Base-by-base conservation (phyloP, 192 early-diverging fungal species). In the Coemansia sp. region DNA sequence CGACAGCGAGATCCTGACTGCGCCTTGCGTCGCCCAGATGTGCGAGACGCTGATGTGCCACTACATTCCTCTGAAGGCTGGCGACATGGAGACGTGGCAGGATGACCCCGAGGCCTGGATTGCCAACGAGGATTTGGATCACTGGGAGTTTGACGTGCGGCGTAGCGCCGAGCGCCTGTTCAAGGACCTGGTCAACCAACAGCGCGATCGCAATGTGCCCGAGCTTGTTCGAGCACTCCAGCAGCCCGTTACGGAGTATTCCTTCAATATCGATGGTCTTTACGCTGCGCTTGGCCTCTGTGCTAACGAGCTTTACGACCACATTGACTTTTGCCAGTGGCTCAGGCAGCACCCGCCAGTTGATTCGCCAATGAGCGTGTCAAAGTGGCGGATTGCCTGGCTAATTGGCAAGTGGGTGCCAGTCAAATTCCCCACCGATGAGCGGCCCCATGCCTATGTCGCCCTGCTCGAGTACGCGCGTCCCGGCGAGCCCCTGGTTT, bases 91-190 rank as follows among this genome's bases (percentile, higher is more conserved):
- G 31, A 70, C 73, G 60, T 97, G 95, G 95, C 87, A 91, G 43
- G 87, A 90, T 6, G 88, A 89, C 65, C 92, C 95, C 5, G 95
- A 97, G 76, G 86, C 81, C 2, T 97, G 90, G 88, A 72, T 91
- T 14, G 80, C 84, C 28, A 89, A 90, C 21, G 88, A 92, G 26
- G 92, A 93, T 48, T 83, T 89, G 26, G 93, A 95, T 72, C 88
- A 91, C 59, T 95, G 92, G 90, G 88, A 87, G 68, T 94, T 89
- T 75, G 88, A 89, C 60, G 70, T 64, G 39, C 79, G 93, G 83
- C 83, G 88, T 9, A 93, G 93, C 66, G 88, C 93, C 3, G 92
- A 95, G 77, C 92, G 89, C 43, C 81, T 91, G 2, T 88, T 95
- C 58, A 89, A 90, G 71, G 89, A 91, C 65, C 60, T 97, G 14